phyloP scores from a whole-genome alignment of 2,329 filamentous ascomycete species.

The Neurospora sp. region DNA sequence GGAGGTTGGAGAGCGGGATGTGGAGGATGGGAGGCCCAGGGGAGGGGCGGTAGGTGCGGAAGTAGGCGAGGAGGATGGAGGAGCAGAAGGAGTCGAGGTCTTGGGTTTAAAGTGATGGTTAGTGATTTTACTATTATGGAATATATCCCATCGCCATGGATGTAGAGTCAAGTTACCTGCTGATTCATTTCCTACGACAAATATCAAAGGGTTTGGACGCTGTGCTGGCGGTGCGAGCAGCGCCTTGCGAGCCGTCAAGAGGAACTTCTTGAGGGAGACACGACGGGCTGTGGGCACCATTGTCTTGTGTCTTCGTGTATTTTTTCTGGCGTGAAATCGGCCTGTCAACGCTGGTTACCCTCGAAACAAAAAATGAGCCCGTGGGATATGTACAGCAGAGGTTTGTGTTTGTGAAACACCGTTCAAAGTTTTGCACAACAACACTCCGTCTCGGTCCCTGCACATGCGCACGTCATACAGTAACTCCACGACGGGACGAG shows the following conservation, averaged over 20 bases:
- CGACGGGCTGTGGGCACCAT: constrained; percentile 18
- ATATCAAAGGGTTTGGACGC: constrained; percentile 39
- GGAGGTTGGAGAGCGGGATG: constrained; percentile 65
- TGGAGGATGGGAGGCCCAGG: constrained; percentile 33
- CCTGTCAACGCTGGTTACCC: neutral
- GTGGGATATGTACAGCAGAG: neutral
- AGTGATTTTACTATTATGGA: neutral
- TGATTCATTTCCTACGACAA: constrained; percentile 60
- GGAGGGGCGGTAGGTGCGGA: constrained; percentile 48
- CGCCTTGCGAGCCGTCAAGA: constrained; percentile 38
- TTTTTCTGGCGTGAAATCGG: neutral
- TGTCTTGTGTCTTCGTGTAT: neutral
- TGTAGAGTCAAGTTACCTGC: constrained; percentile 35
- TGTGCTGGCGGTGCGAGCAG: constrained; percentile 35
- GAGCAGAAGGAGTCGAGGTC: constrained; percentile 76
- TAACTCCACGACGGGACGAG: neutral
- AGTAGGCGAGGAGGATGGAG: constrained; percentile 63
- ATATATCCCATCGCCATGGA: neutral
- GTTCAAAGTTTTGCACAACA: neutral
- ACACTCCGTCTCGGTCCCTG: neutral
- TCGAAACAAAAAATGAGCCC: neutral
- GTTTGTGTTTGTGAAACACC: neutral
- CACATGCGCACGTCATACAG: neutral
- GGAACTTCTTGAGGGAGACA: constrained; percentile 38
- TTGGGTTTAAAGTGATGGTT: constrained; percentile 22